Base-by-base conservation (phyloP, 2,329 filamentous ascomycete species). In the Pseudocercospora eumusae region DNA sequence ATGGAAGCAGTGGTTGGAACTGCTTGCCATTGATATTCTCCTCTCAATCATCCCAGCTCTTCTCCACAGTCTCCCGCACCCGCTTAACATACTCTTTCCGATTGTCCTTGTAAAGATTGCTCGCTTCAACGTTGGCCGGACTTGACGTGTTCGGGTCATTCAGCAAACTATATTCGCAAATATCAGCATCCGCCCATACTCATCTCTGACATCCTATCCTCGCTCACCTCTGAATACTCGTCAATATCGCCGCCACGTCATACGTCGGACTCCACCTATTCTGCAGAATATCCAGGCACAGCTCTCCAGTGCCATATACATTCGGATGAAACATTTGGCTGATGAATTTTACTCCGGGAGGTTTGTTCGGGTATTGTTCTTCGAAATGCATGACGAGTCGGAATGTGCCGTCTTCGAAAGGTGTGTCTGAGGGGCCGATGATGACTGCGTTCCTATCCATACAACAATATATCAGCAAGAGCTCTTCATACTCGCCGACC, bases 271-370 rank as follows among this genome's bases (percentile, higher is more conserved):
- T 98, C 95, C 95, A 99, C 69, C 95, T 84, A 75, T 99, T 99
- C 79, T 99, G 95, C 62, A 99, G 79, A 69, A 99, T 99, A 75
- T 99, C 95, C 68, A 99, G 81, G 75, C 95, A 99, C 56, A 99
- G 84, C 80, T 99, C 95, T 64, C 95, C 95, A 0, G 93, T 98
- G 57, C 91, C 93, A 76, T 99, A 99, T 61, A 99, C 95, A 74
- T 99, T 99, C 18, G 95, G 95, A 73, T 99, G 95, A 78, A 99
- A 99, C 95, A 99, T 99, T 76, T 95, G 88, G 78, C 91, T 96
- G 76, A 99, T 96, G 77, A 99, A 99, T 75, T 98, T 98, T 79
- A 98, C 95, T 33, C 92, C 90, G 0, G 95, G 95, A 4, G 95
- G 95, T 77, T 98, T 98, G 80, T 98, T 99, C 28, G 95, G 95